Evolutionary conservation across 2,329 filamentous ascomycete genomes (phyloP).

Genomic region (Hortaea werneckii): DNA sequence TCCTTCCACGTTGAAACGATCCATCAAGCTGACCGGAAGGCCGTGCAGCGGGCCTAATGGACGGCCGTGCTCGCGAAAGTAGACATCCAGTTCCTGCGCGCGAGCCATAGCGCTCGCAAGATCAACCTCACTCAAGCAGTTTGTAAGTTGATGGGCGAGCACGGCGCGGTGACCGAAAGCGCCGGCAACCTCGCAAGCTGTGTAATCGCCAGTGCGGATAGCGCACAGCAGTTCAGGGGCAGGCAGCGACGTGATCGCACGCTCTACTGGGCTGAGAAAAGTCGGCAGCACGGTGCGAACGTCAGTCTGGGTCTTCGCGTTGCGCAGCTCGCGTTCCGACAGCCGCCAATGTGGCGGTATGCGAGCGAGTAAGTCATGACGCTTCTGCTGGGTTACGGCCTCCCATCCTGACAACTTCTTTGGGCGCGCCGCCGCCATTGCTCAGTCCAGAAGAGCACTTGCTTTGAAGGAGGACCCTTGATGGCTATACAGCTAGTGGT

Average conservation of each 20-base stretch:
- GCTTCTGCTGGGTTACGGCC: not conserved
- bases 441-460: no score
- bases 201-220: not conserved
- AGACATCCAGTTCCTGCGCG: constrained; percentile 6
- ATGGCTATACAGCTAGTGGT: no score
- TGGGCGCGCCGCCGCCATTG: no score
- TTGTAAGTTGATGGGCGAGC: constrained; percentile 4
- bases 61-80: constrained; percentile 3
- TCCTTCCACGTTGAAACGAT: constrained; percentile 7
- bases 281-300: not conserved
- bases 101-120: constrained; percentile 2
- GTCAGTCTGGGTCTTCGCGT: not conserved
- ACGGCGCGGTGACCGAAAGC: constrained; percentile 4
- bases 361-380: not conserved
- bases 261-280: not conserved
- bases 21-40: constrained; percentile 10
- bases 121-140: constrained; percentile 7
- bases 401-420: no score
- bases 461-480: no score
- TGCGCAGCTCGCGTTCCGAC: not conserved
- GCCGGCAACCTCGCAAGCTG: not conserved
- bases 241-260: not conserved
- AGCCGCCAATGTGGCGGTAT: not conserved
- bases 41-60: constrained; percentile 8
- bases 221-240: not conserved